These are phyloP conservation scores for Zopfochytrium polystomum DNA, from an alignment of 371 early-diverging fungal genomes.

Conservation along the genomic window DNA sequence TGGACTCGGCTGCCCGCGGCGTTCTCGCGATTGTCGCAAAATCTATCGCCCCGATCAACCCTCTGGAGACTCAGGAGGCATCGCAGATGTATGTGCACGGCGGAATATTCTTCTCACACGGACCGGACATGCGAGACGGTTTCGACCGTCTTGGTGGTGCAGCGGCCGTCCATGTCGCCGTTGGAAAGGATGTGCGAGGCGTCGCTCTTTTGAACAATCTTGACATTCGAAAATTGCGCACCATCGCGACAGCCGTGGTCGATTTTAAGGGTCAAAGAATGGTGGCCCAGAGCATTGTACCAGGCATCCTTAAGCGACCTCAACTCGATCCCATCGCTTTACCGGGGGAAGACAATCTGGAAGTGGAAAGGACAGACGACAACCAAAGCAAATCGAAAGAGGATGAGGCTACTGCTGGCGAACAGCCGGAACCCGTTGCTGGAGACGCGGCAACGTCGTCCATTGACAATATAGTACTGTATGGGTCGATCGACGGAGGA, in stretches of 20 bases:
- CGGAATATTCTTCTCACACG: constrained; percentile 93
- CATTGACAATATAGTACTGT: constrained; percentile 68
- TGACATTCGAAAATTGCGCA: too few relatives aligned
- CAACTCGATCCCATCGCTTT: constrained; percentile 5
- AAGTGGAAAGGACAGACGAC: constrained; percentile 1
- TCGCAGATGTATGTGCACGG: constrained; percentile 87
- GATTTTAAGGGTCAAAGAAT: constrained; percentile 89
- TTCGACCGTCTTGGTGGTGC: constrained; percentile 84
- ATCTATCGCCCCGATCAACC: constrained; percentile 76
- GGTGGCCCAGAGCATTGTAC: constrained; percentile 90
- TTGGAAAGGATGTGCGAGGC: constrained; percentile 91
- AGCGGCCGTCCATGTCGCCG: constrained; percentile 88
- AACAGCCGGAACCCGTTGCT: neutral
- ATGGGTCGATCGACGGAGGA: constrained; percentile 88
- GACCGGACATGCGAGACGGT: constrained; percentile 80
- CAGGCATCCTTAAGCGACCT: constrained; percentile 64
- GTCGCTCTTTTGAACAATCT: constrained; percentile 75
- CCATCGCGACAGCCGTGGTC: constrained; percentile 83
- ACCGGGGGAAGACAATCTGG: too few relatives aligned
- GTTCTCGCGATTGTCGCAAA: constrained; percentile 82
- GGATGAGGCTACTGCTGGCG: neutral
- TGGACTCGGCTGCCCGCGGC: constrained; percentile 83
- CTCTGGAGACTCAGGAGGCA: constrained; percentile 67
- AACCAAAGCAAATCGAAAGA: too few relatives aligned
- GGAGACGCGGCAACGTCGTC: too few relatives aligned